These are phyloP conservation scores for Rhynchospora breviuscula DNA, from an alignment of 176 grass and related monocot species.

Conservation along the genomic window DNA sequence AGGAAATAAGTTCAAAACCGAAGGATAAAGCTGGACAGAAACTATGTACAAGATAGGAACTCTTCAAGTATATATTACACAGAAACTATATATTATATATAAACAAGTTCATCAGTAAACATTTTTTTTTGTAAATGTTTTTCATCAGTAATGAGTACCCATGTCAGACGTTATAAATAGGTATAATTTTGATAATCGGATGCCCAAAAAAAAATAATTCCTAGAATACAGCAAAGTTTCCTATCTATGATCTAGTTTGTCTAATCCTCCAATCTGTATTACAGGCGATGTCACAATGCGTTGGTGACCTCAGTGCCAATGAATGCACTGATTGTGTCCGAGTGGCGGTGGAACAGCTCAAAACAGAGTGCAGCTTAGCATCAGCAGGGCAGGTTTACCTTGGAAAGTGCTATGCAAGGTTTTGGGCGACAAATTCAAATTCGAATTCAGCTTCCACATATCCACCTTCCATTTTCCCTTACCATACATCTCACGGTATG, in stretches of 20 bases:
- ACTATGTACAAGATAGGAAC: neutral
- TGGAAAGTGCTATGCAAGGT: slow-evolving; percentile 81
- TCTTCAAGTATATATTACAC: neutral
- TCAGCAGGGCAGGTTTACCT: slow-evolving; percentile 65
- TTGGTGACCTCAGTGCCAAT: slow-evolving; percentile 59
- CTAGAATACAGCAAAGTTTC: neutral
- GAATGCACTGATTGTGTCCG: slow-evolving; percentile 64
- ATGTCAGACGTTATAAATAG: neutral
- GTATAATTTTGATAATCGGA: neutral
- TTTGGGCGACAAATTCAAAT: slow-evolving; percentile 38
- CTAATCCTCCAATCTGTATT: neutral
- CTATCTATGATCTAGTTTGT: neutral
- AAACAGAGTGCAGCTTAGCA: slow-evolving; percentile 51
- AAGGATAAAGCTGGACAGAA: neutral
- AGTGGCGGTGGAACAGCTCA: slow-evolving; percentile 55
- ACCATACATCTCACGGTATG: slow-evolving; percentile 6
- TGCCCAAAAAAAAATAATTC: neutral
- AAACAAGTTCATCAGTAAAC: neutral
- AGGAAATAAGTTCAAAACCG: too few relatives aligned
- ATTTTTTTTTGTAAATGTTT: too few relatives aligned
- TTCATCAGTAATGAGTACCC: neutral
- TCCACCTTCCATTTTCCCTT: neutral
- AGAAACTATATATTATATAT: neutral
- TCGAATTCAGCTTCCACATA: neutral
- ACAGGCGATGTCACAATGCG: slow-evolving; percentile 88